Conservation (phyloP, 2,329 filamentous ascomycete genomes). For the Boeremia lycopersici region DNA sequence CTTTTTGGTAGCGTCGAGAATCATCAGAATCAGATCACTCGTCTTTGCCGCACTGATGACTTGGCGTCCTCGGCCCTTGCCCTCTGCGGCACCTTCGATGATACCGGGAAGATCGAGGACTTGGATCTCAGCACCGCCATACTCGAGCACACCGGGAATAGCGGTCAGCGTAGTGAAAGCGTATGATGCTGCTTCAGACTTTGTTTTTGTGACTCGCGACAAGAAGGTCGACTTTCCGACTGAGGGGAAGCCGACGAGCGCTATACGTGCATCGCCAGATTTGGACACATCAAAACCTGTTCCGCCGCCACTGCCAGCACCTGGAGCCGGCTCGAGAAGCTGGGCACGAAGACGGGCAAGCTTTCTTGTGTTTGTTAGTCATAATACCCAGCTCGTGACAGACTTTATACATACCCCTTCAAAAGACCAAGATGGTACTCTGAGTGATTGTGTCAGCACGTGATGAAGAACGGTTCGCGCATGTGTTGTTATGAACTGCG, state of each 20-base stretch:
- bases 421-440: constrained; percentile 98
- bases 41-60: constrained; percentile 99
- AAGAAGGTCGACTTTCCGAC: constrained; percentile 98
- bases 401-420: constrained; percentile 72
- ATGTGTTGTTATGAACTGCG: not conserved
- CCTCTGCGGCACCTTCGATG: constrained; percentile 94
- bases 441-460: constrained; percentile 54
- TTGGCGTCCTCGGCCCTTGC: constrained; percentile 92
- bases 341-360: constrained; percentile 93
- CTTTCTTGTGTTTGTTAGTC: constrained; percentile 66
- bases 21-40: constrained; percentile 95
- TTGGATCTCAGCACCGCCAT: constrained; percentile 97
- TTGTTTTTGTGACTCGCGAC: constrained; percentile 98
- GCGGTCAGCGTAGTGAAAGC: constrained; percentile 97
- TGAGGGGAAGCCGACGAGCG: constrained; percentile 96
- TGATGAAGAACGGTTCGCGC: constrained; percentile 19
- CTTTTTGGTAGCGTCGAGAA: constrained; percentile 94
- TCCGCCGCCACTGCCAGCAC: constrained; percentile 77
- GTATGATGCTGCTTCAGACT: constrained; percentile 93
- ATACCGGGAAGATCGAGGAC: constrained; percentile 97
- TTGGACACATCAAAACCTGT: constrained; percentile 90
- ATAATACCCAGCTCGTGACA: fast-evolving
- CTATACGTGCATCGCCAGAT: constrained; percentile 93
- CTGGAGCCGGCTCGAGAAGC: constrained; percentile 85
- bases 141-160: constrained; percentile 95